Base-by-base conservation (phyloP, 2,329 filamentous ascomycete genomes). In the Penicillium freii region DNA sequence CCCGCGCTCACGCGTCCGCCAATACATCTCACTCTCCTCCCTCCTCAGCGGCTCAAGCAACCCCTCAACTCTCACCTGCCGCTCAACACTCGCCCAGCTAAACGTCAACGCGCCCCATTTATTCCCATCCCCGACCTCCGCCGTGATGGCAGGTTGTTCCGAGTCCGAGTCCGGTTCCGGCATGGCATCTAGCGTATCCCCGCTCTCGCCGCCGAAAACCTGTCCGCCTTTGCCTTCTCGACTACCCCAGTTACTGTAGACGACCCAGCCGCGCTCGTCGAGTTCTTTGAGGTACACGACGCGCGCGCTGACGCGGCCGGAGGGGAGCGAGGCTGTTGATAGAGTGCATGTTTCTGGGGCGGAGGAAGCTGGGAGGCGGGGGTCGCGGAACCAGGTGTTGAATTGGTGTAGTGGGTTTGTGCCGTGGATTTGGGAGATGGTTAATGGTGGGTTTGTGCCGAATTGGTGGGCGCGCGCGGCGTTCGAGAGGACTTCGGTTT, bases 271-370 rank as follows among this genome's bases (percentile, higher is more conserved):
- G 5, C 75, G 67, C 53, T 80, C 75, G 74, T 97, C 92, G 25
- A 97, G 85, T 80, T 97, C 94, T 77, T 99, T 99, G 64, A 99
- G 83, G 77, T 97, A 99, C 38, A 99, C 91, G 65, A 91, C 83
- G 58, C 94, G 90, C 4, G 90, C 87, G 46, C 87, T 91, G 21
- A 97, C 89, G 46, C 89, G 87, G 59, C 94, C 94, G 0, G 86
- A 89, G 1, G 93, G 93, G 5, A 97, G 82, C 25, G 82, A 80
- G 0, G 92, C 92, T 0, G 94, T 99, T 4, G 92, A 89, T 1
- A 99, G 81, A 1, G 88, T 92, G 69, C 91, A 92, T 1, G 94
- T 90, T 76, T 99, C 94, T 1, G 93, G 92, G 65, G 95, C 89
- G 45, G 86, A 79, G 46, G 92, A 83, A 27, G 78, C 71, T 10